A percentile compares a stretch with the other conserved stretches of the same genome.
These are phyloP conservation scores for Phellopilus nigrolimitatus DNA, from an alignment of 1,284 basidiomycete genomes.

Conservation along the genomic window DNA sequence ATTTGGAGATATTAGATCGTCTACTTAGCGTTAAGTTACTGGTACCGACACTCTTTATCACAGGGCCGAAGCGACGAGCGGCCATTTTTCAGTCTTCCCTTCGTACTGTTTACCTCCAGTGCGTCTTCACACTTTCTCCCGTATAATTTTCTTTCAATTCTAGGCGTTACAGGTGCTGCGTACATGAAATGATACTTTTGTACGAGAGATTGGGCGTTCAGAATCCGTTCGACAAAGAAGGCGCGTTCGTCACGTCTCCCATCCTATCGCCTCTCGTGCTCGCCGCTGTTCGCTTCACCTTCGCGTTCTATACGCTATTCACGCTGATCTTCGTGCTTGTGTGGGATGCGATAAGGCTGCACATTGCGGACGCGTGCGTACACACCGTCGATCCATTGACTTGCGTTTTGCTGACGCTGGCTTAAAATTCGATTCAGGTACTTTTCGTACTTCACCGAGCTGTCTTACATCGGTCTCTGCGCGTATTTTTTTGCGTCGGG, in stretches of 20 bases:
- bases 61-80: too few relatives aligned
- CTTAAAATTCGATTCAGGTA: constrained; percentile 34
- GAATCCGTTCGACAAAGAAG: constrained; percentile 48
- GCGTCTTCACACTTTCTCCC: too few relatives aligned
- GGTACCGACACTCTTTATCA: too few relatives aligned
- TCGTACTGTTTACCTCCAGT: too few relatives aligned
- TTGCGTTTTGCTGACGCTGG: neutral
- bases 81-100: too few relatives aligned
- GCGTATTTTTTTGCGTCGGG: constrained; percentile 59
- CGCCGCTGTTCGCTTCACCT: constrained; percentile 40
- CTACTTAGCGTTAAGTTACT: too few relatives aligned
- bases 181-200: constrained; percentile 8
- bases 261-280: constrained; percentile 43
- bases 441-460: constrained; percentile 59
- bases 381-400: constrained; percentile 20
- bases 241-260: constrained; percentile 56
- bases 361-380: constrained; percentile 26
- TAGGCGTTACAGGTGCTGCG: neutral
- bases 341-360: constrained; percentile 31
- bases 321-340: constrained; percentile 42
- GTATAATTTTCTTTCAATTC: neutral
- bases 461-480: constrained; percentile 57
- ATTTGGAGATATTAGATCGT: too few relatives aligned
- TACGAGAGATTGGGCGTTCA: constrained; percentile 25
- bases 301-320: constrained; percentile 51